Base-by-base conservation (phyloP, 208 protist species). In the Zelonia costaricensis region DNA sequence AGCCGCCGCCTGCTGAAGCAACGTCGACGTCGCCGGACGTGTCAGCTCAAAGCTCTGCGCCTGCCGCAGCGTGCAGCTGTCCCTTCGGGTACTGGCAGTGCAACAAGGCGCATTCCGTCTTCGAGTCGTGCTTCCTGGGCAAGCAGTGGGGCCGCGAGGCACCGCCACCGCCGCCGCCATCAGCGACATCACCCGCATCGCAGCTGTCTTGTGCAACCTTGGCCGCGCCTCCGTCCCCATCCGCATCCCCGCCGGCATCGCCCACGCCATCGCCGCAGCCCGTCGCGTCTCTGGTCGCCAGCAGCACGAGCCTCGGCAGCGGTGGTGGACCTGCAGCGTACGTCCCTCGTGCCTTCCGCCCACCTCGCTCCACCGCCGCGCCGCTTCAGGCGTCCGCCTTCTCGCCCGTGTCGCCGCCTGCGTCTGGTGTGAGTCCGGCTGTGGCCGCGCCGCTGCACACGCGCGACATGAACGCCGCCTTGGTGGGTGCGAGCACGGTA, bases 11-110 rank as follows among this genome's bases (percentile, higher is more conserved):
- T 23, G 31, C 28, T 12, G 13, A 9, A 5, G 18, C 45, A 35
- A 18, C 54, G 18, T 30, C 38, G 33, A 15, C 33, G 9, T 15
- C 12, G 16, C 40, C 48, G 48, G 4, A 16, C 5, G 18, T 36
- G 5, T 15, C 43, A 23, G 12, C 15, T 20, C 31, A 22, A 10
- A 31, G 16, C n/a, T 7, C 45, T 18, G 38, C 22, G 8, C 9
- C 23, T 8, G 15, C 47, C 16, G 18, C 36, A 1, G 18, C 52
- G 23, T 72, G 64, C 39, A 35, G 20, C 9, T 86, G 78, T 48
- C 79, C 79, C 3, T 84, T 84, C 59, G 73, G 73, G 25, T 90
- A 86, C 58, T 49, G 42, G 44, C 76, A 90, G 67, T 90, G 83
- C 53, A 70, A 76, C 16, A 43, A 53, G n/a, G 36, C 53, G 2